Conservation (phyloP, 129 eudicot species). For the Artemisia argyi region DNA sequence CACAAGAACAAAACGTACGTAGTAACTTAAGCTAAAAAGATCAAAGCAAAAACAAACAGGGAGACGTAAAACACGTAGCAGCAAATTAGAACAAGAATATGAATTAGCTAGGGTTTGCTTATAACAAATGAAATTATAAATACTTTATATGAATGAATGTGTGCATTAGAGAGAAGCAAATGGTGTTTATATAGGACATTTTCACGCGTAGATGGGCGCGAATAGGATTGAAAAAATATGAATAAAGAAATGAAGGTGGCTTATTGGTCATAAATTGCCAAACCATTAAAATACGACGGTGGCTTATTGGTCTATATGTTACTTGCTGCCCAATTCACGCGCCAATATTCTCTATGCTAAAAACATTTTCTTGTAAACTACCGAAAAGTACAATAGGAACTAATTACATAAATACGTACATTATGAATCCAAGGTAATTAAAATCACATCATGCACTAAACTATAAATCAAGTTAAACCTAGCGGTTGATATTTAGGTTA, state of each 20-base stretch:
- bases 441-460: too few species aligned
- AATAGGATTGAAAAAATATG: slow-evolving; percentile 13
- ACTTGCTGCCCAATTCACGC: slow-evolving; percentile 18
- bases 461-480: too few species aligned
- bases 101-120: not conserved
- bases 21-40: not conserved
- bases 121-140: slow-evolving; percentile 6
- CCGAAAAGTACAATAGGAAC: too few species aligned
- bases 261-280: slow-evolving; percentile 21
- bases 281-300: slow-evolving; percentile 1
- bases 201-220: slow-evolving; percentile 19
- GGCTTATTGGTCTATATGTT: not conserved
- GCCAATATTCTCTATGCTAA: not conserved
- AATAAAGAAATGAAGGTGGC: slow-evolving; percentile 25
- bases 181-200: slow-evolving; percentile 35
- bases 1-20: not conserved
- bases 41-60: not conserved
- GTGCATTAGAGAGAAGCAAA: slow-evolving; percentile 13
- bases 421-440: too few species aligned
- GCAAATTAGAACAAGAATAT: not conserved
- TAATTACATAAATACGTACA: too few species aligned
- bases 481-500: too few species aligned
- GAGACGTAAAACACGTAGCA: slow-evolving; percentile 5
- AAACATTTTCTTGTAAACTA: not conserved
- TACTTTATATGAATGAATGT: slow-evolving; percentile 22